A percentile compares a stretch with the other conserved stretches of the same genome.
Evolutionary conservation across 75 land plant genomes (phyloP).

Genomic region (Cunninghamia lanceolata): DNA sequence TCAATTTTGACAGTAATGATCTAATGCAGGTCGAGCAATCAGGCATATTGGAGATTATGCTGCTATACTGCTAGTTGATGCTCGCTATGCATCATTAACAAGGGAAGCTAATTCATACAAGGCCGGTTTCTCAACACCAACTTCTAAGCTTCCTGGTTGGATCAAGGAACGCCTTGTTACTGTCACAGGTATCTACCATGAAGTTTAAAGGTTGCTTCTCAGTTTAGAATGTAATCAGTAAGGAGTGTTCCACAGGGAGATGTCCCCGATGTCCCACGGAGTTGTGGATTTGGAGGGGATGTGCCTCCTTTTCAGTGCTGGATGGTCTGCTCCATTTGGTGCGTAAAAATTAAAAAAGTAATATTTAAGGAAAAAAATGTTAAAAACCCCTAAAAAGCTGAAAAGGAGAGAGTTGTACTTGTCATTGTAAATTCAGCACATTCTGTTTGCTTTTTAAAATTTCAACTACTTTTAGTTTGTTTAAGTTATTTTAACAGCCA

Average conservation of each 20-base stretch:
- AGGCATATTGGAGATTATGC: conserved; percentile 95
- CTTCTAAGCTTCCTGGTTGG: conserved; percentile 89
- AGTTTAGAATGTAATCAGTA: conserved; percentile 38
- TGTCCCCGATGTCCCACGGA: too few species aligned
- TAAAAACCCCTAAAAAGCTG: too few species aligned
- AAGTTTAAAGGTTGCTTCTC: conserved; percentile 65
- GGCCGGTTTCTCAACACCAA: conserved; percentile 49
- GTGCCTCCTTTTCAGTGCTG: too few species aligned
- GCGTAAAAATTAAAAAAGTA: too few species aligned
- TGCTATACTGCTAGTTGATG: conserved; percentile 85
- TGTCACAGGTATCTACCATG: conserved; percentile 61
- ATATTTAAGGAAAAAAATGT: too few species aligned
- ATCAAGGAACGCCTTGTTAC: conserved; percentile 72
- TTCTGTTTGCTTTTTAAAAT: too few species aligned
- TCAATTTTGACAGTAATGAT: conserved; percentile 6
- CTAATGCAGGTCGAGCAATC: conserved; percentile 82
- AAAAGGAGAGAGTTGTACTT: too few species aligned
- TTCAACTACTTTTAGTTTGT: too few species aligned
- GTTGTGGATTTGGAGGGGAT: too few species aligned
- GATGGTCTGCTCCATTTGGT: too few species aligned
- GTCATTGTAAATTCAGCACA: too few species aligned
- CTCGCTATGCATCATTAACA: conserved; percentile 49
- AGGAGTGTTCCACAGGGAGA: conserved; percentile 37
- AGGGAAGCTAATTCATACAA: conserved; percentile 24
- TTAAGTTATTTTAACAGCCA: too few species aligned